These are phyloP conservation scores for Alternaria infectoria DNA, from an alignment of 2,329 filamentous ascomycete genomes.

Conservation along the genomic window DNA sequence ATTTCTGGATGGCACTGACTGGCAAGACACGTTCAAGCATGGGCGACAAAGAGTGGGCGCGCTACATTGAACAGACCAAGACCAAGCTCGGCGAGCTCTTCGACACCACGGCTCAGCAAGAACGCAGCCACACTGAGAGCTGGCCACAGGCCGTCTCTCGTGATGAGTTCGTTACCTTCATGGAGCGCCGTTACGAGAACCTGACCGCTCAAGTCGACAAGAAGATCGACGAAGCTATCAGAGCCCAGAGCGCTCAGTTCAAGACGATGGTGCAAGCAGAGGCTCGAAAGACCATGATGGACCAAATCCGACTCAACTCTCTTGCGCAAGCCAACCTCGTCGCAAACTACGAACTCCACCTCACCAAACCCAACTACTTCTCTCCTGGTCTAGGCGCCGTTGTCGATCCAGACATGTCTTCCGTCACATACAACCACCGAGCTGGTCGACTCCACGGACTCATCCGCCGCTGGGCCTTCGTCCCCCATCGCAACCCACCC, in stretches of 20 bases:
- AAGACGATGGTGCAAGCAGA: slow-evolving; percentile 24
- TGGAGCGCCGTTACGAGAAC: slow-evolving; percentile 29
- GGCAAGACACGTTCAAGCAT: slow-evolving; percentile 59
- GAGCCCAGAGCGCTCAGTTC: slow-evolving; percentile 23
- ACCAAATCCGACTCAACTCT: slow-evolving; percentile 38
- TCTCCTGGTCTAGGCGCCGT: slow-evolving; percentile 68
- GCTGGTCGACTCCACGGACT: slow-evolving; percentile 10
- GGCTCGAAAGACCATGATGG: slow-evolving; percentile 41
- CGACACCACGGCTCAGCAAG: slow-evolving; percentile 6
- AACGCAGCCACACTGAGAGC: slow-evolving; percentile 6
- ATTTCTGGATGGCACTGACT: slow-evolving; percentile 70
- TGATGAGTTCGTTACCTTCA: slow-evolving; percentile 56
- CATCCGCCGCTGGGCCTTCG: slow-evolving; percentile 19
- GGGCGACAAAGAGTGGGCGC: slow-evolving; percentile 55
- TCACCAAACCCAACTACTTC: slow-evolving; percentile 73
- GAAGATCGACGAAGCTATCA: slow-evolving; percentile 28
- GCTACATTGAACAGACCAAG: slow-evolving; percentile 62
- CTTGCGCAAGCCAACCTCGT: slow-evolving; percentile 41
- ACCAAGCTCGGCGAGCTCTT: slow-evolving; percentile 40
- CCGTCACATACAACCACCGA: slow-evolving; percentile 52
- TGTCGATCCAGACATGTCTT: slow-evolving; percentile 67
- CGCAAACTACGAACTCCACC: slow-evolving; percentile 38
- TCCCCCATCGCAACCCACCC: slow-evolving; percentile 48
- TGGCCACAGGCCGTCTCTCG: slow-evolving; percentile 48
- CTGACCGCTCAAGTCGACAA: slow-evolving; percentile 31